Evolutionary conservation across 164 flowering plant genomes (phyloP), one percentile per base, ranked within the genome.

Genomic region (Dillenia suffruticosa): DNA sequence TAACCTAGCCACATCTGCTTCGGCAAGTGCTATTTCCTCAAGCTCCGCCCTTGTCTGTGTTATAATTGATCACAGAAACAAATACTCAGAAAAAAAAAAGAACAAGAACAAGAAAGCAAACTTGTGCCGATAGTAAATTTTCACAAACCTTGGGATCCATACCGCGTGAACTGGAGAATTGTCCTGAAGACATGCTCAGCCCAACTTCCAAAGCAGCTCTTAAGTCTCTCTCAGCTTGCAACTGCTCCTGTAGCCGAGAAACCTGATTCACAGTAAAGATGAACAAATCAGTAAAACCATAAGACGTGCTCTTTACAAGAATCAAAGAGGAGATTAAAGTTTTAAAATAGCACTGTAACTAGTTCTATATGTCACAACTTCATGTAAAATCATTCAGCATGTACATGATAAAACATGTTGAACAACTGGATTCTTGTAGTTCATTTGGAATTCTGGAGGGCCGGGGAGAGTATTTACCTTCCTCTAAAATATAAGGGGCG

Each of bases 11-110:
- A 95, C 97, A 80, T 95, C 99, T 43, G 94, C 97, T 70, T 95
- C 99, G 50, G 97, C 99, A 68, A 95, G 89, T 64, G 99, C 96
- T 75, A 95, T 92, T 71, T 95, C 97, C 81, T 91, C 99, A 51
- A 95, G 96, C 80, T 95, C 99, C 54, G 94, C 97, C 83, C 90
- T 86, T 63, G 97, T 95, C 99, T 77, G 80, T 50, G 71, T 55
- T 56, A 59, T 74, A 68, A 59, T 60, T 55, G 9, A 32, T 54
- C 40, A 46, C 3, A 43, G 17, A 14, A 11, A 66, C 15, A 12
- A 26, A 46, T 22, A 54, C 12, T 55, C 45, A 48, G 19, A 17
- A 16, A 9, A 51, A 26, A 44, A 17, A 54, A 49, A 3, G 15
- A 63, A 22, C 12, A 45, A 12, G 59, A 64, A 19, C 2, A 40